Evolutionary conservation across 345 rosid species (phyloP), one percentile per base, ranked within the genome.

Genomic region (Eucalyptus virginea): DNA sequence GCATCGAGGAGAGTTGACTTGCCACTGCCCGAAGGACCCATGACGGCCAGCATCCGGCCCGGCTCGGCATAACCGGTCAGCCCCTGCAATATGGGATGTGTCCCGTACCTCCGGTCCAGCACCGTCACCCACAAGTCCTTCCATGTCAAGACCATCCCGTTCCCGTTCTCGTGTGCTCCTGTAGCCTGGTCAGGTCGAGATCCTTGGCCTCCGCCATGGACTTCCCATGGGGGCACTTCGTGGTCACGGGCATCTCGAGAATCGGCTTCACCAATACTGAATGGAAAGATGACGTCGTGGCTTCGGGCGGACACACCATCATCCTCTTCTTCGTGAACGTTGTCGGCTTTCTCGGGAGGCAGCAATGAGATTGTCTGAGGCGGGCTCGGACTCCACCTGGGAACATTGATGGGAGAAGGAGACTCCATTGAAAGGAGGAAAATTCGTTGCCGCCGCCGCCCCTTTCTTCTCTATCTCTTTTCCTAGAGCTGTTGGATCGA

Each of bases 1-100:
- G 94, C 90, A 89, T 95, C 95, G 3, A 95, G 92, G 50, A 94
- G 95, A 17, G 96, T 91, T 3, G 96, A 90, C 90, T 94, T 94
- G 90, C 95, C 96, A 44, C 81, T 91, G 37, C 95, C 96, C 3
- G 94, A 94, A 89, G 96, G 95, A 86, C 95, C 95, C 95, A 95
- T 88, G 45, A 94, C 88, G 26, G 94, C 95, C 67, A 95, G 89
- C 1, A 93, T 80, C 86, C 90, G 60, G 9, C 94, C 93, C 1
- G 96, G 93, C 88, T 92, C 81, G 11, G 94, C 95, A 88, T 88
- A 94, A 2, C 95, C 95, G 1, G 92, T 93, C 7, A 92, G 65
- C 65, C 91, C 93, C 87, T 91, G 89, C 34, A 95, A 85, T 44
- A 94, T 91, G 5, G 90, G 65, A 24, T 62, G 88, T 72, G 50